phyloP scores from a whole-genome alignment of 306 rosid genomes.

The Biancaea sappan region DNA sequence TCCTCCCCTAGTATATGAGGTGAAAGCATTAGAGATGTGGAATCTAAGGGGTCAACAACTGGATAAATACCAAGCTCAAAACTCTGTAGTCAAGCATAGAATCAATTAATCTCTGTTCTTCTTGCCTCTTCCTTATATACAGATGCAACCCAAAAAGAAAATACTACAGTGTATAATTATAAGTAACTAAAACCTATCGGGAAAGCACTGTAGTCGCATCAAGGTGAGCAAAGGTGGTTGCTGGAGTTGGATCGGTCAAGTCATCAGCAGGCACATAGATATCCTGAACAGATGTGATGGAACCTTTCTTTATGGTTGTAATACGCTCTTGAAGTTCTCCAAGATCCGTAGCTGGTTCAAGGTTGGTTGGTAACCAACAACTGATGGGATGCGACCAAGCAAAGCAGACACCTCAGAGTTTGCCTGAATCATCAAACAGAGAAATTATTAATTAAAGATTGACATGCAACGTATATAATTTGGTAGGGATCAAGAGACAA shows the following conservation, averaged over 20 bases:
- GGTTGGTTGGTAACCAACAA: constrained; percentile 96
- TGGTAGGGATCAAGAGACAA: neutral
- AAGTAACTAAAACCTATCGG: constrained; percentile 56
- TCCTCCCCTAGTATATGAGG: constrained; percentile 92
- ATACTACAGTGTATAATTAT: too few species aligned
- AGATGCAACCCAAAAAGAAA: neutral
- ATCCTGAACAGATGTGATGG: constrained; percentile 95
- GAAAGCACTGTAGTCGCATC: constrained; percentile 97
- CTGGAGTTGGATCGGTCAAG: constrained; percentile 99
- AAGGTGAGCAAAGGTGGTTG: constrained; percentile 94
- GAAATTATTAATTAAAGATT: too few species aligned
- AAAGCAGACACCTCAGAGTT: constrained; percentile 98
- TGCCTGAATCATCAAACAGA: constrained; percentile 63
- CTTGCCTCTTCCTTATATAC: too few species aligned
- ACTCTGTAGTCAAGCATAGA: constrained; percentile 48
- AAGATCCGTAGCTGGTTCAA: constrained; percentile 92
- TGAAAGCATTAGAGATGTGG: constrained; percentile 99
- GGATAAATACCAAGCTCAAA: constrained; percentile 97
- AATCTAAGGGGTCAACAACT: constrained; percentile 94
- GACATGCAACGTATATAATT: too few species aligned
- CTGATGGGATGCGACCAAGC: constrained; percentile 98
- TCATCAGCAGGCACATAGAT: constrained; percentile 97
- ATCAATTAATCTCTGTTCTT: neutral
- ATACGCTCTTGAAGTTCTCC: constrained; percentile 98
- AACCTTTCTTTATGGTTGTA: constrained; percentile 94